A percentile compares a stretch with the other conserved stretches of the same genome.
These are phyloP conservation scores for Calonectria pauciramosa DNA, from an alignment of 2,329 filamentous ascomycete species.

Conservation along the genomic window DNA sequence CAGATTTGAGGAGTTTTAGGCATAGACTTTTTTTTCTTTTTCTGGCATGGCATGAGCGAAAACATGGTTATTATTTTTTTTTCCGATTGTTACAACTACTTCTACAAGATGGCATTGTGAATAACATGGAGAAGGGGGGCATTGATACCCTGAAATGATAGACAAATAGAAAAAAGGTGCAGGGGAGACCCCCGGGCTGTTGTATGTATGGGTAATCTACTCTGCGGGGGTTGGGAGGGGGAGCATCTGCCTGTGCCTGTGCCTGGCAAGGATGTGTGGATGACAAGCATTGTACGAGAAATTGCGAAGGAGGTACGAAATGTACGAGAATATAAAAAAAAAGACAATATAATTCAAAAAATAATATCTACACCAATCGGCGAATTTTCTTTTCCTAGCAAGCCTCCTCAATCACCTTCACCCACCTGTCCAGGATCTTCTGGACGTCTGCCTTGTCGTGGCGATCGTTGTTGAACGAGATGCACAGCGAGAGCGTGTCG, in stretches of 20 bases:
- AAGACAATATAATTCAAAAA: not conserved
- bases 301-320: not conserved
- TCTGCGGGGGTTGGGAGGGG: not conserved
- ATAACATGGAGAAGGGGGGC: not conserved
- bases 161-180: not conserved
- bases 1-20: conserved; percentile 20
- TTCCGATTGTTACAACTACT: not conserved
- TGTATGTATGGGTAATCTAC: not conserved
- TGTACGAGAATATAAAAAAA: not conserved
- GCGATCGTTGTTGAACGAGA: conserved; percentile 16
- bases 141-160: not conserved
- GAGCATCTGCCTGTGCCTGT: not conserved
- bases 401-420: not conserved
- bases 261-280: too few species aligned
- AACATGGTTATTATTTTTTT: not conserved
- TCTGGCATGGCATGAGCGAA: not conserved
- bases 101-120: not conserved
- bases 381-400: not conserved
- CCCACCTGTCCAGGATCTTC: not conserved
- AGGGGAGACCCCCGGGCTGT: too few species aligned
- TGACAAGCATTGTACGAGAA: too few species aligned
- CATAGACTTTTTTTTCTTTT: not conserved
- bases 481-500: conserved; percentile 6
- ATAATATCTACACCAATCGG: not conserved
- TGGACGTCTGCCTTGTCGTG: not conserved